Evolutionary conservation across 345 rosid species (phyloP).

Genomic region (Moricandia moricandioides): DNA sequence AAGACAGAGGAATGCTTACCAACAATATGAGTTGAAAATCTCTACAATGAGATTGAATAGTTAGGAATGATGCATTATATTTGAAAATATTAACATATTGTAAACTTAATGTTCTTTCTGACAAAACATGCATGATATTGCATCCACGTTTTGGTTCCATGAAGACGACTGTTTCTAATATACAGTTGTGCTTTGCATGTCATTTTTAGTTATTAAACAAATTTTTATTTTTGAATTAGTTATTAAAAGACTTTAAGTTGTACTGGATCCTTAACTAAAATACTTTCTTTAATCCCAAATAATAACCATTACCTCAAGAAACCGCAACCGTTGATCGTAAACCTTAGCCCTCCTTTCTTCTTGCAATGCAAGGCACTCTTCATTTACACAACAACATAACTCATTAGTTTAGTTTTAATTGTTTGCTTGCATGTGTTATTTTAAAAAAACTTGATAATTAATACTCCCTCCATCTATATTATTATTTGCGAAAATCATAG

Average conservation of each 20-base stretch:
- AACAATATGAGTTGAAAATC: no score
- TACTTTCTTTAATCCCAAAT: background rate
- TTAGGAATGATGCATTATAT: no score
- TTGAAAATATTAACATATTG: no score
- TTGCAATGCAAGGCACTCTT: constrained; percentile 79
- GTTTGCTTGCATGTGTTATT: no score
- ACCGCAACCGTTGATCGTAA: constrained; percentile 82
- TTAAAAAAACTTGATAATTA: no score
- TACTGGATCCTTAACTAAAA: constrained; percentile 3
- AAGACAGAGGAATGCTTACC: no score
- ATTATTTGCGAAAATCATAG: no score
- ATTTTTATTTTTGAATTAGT: background rate
- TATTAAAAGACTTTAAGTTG: background rate
- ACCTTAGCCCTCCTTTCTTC: constrained; percentile 94
- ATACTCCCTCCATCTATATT: no score
- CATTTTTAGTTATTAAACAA: background rate
- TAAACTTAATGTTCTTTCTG: no score
- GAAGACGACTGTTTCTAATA: background rate
- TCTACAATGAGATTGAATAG: no score
- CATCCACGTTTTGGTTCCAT: no score
- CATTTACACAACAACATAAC: background rate
- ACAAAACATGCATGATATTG: no score
- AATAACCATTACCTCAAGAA: background rate
- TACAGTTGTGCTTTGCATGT: constrained; percentile 19
- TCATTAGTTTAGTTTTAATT: background rate